Evolutionary conservation across 2,329 filamentous ascomycete genomes (phyloP).

Genomic region (Cladosporium sp.): DNA sequence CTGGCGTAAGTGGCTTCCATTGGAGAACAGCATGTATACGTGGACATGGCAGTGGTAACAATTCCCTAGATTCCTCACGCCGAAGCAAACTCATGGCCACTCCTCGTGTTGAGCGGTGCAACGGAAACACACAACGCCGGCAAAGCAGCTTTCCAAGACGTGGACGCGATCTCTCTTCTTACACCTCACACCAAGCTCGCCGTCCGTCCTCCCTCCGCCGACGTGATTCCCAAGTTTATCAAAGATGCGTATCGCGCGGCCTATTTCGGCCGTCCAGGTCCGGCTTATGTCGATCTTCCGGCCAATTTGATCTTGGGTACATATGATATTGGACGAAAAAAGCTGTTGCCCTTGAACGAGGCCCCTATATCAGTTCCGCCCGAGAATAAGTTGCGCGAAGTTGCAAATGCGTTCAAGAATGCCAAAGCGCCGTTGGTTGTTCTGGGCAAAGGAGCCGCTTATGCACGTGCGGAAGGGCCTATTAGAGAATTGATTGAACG

Average conservation of each 20-base stretch:
- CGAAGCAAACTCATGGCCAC: slow-evolving; percentile 52
- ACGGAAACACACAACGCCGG: slow-evolving; percentile 49
- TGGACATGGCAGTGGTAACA: neutral
- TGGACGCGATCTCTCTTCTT: slow-evolving; percentile 52
- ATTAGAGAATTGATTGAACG: slow-evolving; percentile 45
- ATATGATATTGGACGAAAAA: slow-evolving; percentile 21
- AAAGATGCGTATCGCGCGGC: slow-evolving; percentile 50
- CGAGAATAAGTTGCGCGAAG: slow-evolving; percentile 37
- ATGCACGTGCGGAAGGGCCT: slow-evolving; percentile 46
- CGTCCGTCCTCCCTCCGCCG: slow-evolving; percentile 42
- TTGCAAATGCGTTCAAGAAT: slow-evolving; percentile 42
- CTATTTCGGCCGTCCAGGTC: slow-evolving; percentile 52
- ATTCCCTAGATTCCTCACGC: slow-evolving; percentile 29
- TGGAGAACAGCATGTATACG: neutral
- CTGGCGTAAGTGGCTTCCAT: slow-evolving; percentile 42
- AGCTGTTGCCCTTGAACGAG: slow-evolving; percentile 19
- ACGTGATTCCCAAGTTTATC: slow-evolving; percentile 46
- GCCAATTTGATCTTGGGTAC: slow-evolving; percentile 51
- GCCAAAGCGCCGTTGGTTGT: slow-evolving; percentile 51
- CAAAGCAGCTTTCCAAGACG: slow-evolving; percentile 55
- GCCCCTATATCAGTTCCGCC: slow-evolving; percentile 45
- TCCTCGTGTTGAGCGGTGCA: slow-evolving; percentile 53
- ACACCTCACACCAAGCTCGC: slow-evolving; percentile 52
- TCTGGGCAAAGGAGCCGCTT: slow-evolving; percentile 54
- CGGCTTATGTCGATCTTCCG: slow-evolving; percentile 53